A percentile compares a stretch with the other conserved stretches of the same genome.
phyloP scores from a whole-genome alignment of 2,329 filamentous ascomycete genomes.

The Cordyceps militaris region DNA sequence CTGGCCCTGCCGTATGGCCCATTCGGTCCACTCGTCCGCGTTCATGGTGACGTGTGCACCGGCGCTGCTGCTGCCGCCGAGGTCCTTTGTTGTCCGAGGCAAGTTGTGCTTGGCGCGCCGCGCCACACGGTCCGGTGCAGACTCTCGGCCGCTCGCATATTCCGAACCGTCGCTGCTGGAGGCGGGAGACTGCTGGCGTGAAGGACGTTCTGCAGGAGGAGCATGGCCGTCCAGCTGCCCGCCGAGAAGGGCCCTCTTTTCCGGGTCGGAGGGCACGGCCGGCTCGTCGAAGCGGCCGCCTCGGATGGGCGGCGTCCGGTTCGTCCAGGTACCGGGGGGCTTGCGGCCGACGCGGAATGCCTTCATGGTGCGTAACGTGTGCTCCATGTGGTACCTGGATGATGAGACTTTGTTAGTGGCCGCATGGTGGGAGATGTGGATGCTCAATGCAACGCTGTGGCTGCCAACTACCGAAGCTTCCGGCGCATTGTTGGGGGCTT shows the following conservation, averaged over 20 bases:
- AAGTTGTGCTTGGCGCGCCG: neutral
- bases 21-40: constrained; percentile 26
- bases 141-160: no score
- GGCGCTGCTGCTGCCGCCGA: constrained; percentile 4
- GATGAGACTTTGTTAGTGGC: constrained; percentile 10
- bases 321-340: constrained; percentile 47
- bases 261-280: neutral
- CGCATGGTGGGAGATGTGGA: no score
- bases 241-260: constrained; percentile 4
- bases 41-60: constrained; percentile 1
- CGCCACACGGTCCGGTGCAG: no score
- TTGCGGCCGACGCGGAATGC: constrained; percentile 53
- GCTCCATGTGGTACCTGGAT: constrained; percentile 48
- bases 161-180: no score
- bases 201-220: no score
- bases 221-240: no score
- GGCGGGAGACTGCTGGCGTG: no score
- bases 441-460: neutral
- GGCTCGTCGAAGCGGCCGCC: constrained; percentile 19
- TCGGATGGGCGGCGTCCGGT: constrained; percentile 53
- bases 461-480: constrained; percentile 6
- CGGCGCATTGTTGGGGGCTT: no score
- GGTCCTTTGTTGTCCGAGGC: neutral
- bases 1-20: constrained; percentile 27
- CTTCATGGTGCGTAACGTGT: constrained; percentile 50